Evolutionary conservation across 2,329 filamentous ascomycete genomes (phyloP), one percentile per base, ranked within the genome.

Genomic region (Cercospora citrullina): DNA sequence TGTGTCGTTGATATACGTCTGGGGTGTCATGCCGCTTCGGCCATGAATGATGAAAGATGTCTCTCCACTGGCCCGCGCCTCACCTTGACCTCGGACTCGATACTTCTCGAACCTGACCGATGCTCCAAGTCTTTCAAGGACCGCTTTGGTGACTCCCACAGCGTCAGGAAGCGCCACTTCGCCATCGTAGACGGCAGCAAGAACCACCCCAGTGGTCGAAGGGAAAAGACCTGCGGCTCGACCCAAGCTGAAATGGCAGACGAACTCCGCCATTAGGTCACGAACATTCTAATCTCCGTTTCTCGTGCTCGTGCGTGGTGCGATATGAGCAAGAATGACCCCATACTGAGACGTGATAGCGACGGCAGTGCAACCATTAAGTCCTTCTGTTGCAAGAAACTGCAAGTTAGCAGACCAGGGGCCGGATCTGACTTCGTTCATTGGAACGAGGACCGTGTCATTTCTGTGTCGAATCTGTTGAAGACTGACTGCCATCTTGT

Each of bases 11-110:
- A 63, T 10, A 51, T 63, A 63, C 3, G 51, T n/a, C 28, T 12
- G 39, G 14, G 60, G 36, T 28, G 12, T 31, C 28, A 8, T 48
- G 23, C 60, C 60, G 4, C 26, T 16, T 1, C 16, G 6, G 8
- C 60, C 36, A 28, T 51, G 60, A 7, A 63, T 53, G 3, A 63
- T n/a, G 23, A 63, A 14, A 31, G 60, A 63, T 14, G 60, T 63
- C 28, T 63, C 60, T 30, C 60, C 60, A 26, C 36, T 28, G 9
- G 21, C 14, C 16, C 60, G 60, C 16, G 2, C 8, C 5, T 63
- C 39, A 4, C 39, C 39, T 2, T 5, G 33, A 18, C 9, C 10
- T 9, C 36, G 60, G 8, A 63, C 60, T 30, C n/a, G 60, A 53
- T 63, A 63, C 8, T 14, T 45, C 21, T 31, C 42, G 21, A 53